A percentile compares a stretch with the other conserved stretches of the same genome.
These are phyloP conservation scores for Ceratobasidium theobromae DNA, from an alignment of 1,284 basidiomycete species.

Conservation along the genomic window DNA sequence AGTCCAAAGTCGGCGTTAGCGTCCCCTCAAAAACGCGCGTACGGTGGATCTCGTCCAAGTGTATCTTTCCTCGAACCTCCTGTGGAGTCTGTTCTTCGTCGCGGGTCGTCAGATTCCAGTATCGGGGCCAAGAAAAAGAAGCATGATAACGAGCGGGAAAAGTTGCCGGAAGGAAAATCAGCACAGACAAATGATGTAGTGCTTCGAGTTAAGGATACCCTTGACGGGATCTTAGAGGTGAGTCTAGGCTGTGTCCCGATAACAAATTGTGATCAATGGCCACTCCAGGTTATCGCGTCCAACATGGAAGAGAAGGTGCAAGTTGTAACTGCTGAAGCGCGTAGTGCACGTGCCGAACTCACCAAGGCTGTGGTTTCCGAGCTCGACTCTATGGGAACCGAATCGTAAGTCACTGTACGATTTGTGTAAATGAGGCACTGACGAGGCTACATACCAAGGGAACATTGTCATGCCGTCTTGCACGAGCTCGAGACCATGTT, in stretches of 20 bases:
- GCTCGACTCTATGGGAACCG: background rate
- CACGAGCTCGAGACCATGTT: conserved; percentile 5
- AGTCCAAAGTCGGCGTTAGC: conserved; percentile 27
- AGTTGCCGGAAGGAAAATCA: background rate
- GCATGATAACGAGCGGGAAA: background rate
- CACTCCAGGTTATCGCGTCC: background rate
- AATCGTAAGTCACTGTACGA: background rate
- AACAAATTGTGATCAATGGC: background rate
- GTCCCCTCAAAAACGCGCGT: conserved; percentile 20
- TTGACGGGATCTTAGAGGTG: conserved; percentile 19
- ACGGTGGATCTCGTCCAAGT: conserved; percentile 21
- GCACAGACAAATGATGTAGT: background rate
- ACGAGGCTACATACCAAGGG: background rate
- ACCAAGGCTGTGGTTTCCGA: background rate
- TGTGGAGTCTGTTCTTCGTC: background rate
- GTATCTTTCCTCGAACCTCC: conserved; percentile 19
- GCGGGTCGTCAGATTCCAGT: background rate
- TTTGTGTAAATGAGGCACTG: background rate
- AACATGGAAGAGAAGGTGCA: conserved; percentile 22
- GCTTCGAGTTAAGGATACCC: conserved; percentile 4
- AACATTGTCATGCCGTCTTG: background rate
- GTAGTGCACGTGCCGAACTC: conserved; percentile 1
- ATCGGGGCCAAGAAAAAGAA: background rate
- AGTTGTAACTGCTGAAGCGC: background rate
- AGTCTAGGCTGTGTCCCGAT: background rate